Evolutionary conservation across 2,329 filamentous ascomycete species (phyloP).

Genomic region (Stylonectria norvegica): DNA sequence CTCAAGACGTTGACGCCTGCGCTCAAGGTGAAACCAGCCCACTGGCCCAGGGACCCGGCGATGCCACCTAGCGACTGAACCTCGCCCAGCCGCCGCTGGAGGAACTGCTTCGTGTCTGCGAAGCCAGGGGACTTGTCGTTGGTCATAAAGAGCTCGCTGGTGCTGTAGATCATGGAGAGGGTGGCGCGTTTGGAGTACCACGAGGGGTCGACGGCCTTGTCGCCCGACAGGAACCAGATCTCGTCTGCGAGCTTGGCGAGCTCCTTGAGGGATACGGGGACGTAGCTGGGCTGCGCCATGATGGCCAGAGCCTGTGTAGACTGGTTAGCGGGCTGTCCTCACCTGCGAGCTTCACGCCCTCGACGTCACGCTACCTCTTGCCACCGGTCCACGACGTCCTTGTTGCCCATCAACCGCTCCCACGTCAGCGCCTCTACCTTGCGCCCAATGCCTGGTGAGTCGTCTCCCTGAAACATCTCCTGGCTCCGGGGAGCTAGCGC

Average conservation of each 20-base stretch:
- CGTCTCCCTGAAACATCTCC: constrained; percentile 38
- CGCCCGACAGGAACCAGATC: constrained; percentile 83
- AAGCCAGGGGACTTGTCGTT: constrained; percentile 75
- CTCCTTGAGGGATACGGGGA: constrained; percentile 73
- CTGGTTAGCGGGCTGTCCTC: constrained; percentile 11
- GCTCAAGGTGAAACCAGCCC: constrained; percentile 76
- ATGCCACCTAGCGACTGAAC: constrained; percentile 59
- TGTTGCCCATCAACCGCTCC: constrained; percentile 74
- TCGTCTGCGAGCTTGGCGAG: constrained; percentile 83
- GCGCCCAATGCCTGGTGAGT: constrained; percentile 48
- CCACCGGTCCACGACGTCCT: constrained; percentile 70
- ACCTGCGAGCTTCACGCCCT: constrained; percentile 1
- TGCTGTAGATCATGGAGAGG: constrained; percentile 60
- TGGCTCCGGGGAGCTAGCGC: constrained; percentile 47
- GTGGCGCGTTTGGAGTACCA: constrained; percentile 74
- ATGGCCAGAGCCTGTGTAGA: constrained; percentile 70
- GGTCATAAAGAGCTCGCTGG: constrained; percentile 90
- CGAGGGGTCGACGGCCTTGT: constrained; percentile 73
- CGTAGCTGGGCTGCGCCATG: constrained; percentile 80
- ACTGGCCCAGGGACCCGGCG: constrained; percentile 65
- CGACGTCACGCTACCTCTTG: constrained; percentile 65
- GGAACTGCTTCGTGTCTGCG: constrained; percentile 72
- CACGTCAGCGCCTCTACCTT: constrained; percentile 71
- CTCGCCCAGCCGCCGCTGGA: constrained; percentile 73
- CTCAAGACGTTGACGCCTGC: constrained; percentile 77